These are phyloP conservation scores for Yarrowia sp. DNA, from an alignment of 805 yeast species.

Conservation along the genomic window DNA sequence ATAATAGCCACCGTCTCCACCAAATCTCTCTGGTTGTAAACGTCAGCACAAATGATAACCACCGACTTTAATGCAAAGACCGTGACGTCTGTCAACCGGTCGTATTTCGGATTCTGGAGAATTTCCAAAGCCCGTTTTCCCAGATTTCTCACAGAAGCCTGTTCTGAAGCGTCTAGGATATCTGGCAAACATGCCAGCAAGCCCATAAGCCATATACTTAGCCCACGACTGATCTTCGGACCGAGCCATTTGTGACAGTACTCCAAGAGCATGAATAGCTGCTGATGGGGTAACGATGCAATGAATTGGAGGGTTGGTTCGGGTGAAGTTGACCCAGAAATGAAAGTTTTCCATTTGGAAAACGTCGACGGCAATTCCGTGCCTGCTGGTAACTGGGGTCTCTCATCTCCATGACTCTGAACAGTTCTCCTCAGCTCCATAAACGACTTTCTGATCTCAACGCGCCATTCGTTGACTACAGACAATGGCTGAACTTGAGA, in stretches of 20 bases:
- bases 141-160: constrained; percentile 54
- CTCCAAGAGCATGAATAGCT: constrained; percentile 52
- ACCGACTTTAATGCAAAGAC: constrained; percentile 42
- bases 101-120: constrained; percentile 40
- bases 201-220: constrained; percentile 54
- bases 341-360: constrained; percentile 55
- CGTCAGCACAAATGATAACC: constrained; percentile 39
- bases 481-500: background rate
- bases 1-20: constrained; percentile 1
- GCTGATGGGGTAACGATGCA: constrained; percentile 51
- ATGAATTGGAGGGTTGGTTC: constrained; percentile 49
- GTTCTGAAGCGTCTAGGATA: constrained; percentile 51
- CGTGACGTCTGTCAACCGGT: constrained; percentile 40
- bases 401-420: background rate
- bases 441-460: constrained; percentile 10
- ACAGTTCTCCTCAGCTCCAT: constrained; percentile 6
- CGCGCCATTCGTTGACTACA: constrained; percentile 32
- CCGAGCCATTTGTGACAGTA: constrained; percentile 56
- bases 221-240: constrained; percentile 46
- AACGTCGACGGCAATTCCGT: constrained; percentile 52
- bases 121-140: constrained; percentile 50
- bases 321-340: constrained; percentile 48
- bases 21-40: constrained; percentile 44
- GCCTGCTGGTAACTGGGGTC: constrained; percentile 3
- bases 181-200: constrained; percentile 53